A percentile compares a stretch with the other conserved stretches of the same genome.
These are phyloP conservation scores for Naematelia aurantialba DNA, from an alignment of 768 basidiomycete genomes.

Conservation along the genomic window DNA sequence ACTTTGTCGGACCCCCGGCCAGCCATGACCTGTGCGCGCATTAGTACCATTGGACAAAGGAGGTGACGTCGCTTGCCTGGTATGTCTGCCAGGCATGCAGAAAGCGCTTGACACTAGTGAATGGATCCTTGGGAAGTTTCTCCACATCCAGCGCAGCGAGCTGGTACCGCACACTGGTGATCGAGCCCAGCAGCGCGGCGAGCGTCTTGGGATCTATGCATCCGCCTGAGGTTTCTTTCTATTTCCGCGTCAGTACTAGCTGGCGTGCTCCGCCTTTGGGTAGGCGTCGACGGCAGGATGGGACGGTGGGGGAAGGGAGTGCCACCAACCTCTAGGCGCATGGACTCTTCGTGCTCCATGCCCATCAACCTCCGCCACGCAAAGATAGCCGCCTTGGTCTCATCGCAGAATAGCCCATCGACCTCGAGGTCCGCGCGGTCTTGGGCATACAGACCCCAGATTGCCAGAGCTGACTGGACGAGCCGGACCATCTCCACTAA, in stretches of 20 bases:
- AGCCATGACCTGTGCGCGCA: neutral
- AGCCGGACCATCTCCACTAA: slow-evolving; percentile 38
- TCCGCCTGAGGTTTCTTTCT: slow-evolving; percentile 46
- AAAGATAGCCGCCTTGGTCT: slow-evolving; percentile 38
- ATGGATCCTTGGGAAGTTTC: slow-evolving; percentile 42
- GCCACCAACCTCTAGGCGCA: slow-evolving; percentile 35
- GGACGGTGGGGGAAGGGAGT: too few species aligned
- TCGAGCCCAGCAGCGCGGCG: slow-evolving; percentile 32
- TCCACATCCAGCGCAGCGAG: slow-evolving; percentile 32
- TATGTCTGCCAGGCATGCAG: slow-evolving; percentile 28
- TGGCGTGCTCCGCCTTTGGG: neutral
- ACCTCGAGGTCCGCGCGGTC: slow-evolving; percentile 14
- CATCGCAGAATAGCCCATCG: slow-evolving; percentile 44
- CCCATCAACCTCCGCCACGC: slow-evolving; percentile 39
- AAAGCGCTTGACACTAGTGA: slow-evolving; percentile 26
- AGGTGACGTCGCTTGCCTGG: slow-evolving; percentile 18
- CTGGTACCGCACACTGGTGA: slow-evolving; percentile 42
- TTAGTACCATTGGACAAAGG: neutral
- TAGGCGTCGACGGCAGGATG: too few species aligned
- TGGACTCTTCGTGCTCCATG: slow-evolving; percentile 40
- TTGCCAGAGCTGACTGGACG: slow-evolving; percentile 30
- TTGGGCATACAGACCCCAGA: slow-evolving; percentile 32
- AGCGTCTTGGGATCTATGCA: slow-evolving; percentile 44
- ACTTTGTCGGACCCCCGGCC: neutral
- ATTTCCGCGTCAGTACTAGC: neutral